Base-by-base conservation (phyloP, 2,329 filamentous ascomycete genomes). In the Zalaria sp. region DNA sequence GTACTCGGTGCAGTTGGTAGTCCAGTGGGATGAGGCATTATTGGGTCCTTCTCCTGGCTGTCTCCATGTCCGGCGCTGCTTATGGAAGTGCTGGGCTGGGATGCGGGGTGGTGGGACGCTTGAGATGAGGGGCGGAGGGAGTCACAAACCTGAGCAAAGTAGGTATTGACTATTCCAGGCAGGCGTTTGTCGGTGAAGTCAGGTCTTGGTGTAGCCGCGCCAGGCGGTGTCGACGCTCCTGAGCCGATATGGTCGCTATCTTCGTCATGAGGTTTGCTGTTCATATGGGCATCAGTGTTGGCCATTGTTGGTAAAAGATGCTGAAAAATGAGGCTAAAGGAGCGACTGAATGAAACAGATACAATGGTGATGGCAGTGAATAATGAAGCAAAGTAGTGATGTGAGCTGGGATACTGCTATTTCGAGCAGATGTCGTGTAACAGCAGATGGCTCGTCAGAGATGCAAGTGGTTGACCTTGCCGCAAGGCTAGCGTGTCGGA, bases 71-170 rank as follows among this genome's bases (percentile, higher is more conserved):
- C 32, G 47, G 43, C 34, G 47, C 42, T 29, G 47, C 39, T 44
- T 35, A 46, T 44, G 42, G 44, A 42, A 34, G 44, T 46, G 36
- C 46, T 41, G 34, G 44, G 40, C 36, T 48, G 47, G 46, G 52
- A 48, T 45, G 57, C 53, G 53, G 60, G 59, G 57, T 56, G 55
- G 51, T 56, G 52, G 52, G 55, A 57, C 45, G 53, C 52, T 51
- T 53, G 49, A 51, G 58, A 56, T 49, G 57, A 54, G 49, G 57
- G 54, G 51, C 61, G 58, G 79, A 79, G 77, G 71, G 75, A 77
- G 73, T 76, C 75, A 95, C 91, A 81, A 93, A 98, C 91, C 89
- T 98, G 91, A 71, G 82, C 83, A 75, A 96, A 94, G 73, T 91
- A 95, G 72, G 82, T 93, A 64, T 79, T 77, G 75, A 41, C 41